phyloP scores from a whole-genome alignment of 169 alveolate genomes.

The Sarcocystis neurona region DNA sequence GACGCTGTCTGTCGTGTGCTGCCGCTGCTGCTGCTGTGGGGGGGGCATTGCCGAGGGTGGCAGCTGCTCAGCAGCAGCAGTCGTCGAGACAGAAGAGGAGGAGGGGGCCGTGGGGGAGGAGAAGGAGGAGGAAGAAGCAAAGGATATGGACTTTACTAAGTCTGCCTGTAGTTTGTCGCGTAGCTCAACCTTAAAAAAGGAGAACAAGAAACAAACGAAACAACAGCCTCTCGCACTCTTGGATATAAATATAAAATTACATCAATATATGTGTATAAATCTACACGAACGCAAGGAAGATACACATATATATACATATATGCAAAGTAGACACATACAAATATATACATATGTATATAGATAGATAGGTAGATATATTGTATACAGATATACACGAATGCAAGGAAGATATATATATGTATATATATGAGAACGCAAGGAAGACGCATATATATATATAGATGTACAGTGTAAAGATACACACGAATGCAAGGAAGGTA shows the following conservation, averaged over 20 bases:
- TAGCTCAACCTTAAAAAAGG: background rate
- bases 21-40: background rate
- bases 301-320: too few species aligned
- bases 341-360: background rate
- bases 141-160: background rate
- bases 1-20: too few species aligned
- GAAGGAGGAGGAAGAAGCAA: too few species aligned
- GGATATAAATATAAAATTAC: too few species aligned
- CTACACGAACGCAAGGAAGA: background rate
- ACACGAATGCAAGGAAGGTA: background rate
- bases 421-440: too few species aligned
- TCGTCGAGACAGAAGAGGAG: background rate
- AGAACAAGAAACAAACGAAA: background rate
- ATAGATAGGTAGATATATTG: background rate
- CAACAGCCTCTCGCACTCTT: too few species aligned
- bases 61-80: background rate
- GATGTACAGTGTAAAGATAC: background rate
- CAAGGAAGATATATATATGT: too few species aligned
- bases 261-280: background rate
- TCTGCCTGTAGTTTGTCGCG: slow-evolving; percentile 29
- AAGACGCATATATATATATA: background rate
- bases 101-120: background rate
- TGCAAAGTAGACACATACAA: too few species aligned
- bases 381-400: background rate
- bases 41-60: background rate